phyloP scores from a whole-genome alignment of 2,329 filamentous ascomycete species.

The Hirsutella minnesotensis region DNA sequence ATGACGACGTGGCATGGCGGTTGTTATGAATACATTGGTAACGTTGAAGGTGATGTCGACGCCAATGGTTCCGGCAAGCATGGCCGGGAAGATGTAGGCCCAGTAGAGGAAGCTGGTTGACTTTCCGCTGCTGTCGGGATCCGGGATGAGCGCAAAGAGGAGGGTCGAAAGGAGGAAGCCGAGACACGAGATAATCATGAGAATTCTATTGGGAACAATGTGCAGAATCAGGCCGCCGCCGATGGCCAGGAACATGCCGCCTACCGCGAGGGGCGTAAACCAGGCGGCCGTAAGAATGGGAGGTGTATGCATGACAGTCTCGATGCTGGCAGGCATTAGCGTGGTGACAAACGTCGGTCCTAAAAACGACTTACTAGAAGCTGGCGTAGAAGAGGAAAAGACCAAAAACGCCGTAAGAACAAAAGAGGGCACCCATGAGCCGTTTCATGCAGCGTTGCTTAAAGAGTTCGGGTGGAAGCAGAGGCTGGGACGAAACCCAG shows the following conservation, averaged over 20 bases:
- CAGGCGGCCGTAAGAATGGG: conserved; percentile 56
- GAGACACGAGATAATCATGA: conserved; percentile 49
- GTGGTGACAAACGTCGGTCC: no score
- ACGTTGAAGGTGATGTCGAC: conserved; percentile 69
- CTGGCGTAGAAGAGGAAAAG: conserved; percentile 60
- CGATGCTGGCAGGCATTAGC: conserved; percentile 32
- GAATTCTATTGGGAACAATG: conserved; percentile 46
- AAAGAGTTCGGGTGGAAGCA: conserved; percentile 62
- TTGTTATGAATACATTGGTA: conserved; percentile 68
- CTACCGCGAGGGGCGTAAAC: conserved; percentile 55
- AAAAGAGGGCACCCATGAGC: conserved; percentile 47
- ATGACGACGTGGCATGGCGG: conserved; percentile 49
- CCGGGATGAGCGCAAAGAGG: conserved; percentile 53
- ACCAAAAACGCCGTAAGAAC: conserved; percentile 57
- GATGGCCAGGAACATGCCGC: conserved; percentile 53
- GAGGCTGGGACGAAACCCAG: conserved; percentile 54
- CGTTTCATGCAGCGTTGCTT: conserved; percentile 56
- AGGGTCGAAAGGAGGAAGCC: conserved; percentile 47
- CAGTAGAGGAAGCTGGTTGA: conserved; percentile 40
- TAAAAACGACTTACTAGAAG: conserved; percentile 40
- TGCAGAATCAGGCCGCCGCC: conserved; percentile 57
- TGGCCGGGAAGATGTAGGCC: conserved; percentile 61
- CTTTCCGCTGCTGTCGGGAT: conserved; percentile 33
- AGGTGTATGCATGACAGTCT: conserved; percentile 43
- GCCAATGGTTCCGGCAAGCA: conserved; percentile 57